Evolutionary conservation across 2,329 filamentous ascomycete species (phyloP).

Genomic region (Nemania abortiva): DNA sequence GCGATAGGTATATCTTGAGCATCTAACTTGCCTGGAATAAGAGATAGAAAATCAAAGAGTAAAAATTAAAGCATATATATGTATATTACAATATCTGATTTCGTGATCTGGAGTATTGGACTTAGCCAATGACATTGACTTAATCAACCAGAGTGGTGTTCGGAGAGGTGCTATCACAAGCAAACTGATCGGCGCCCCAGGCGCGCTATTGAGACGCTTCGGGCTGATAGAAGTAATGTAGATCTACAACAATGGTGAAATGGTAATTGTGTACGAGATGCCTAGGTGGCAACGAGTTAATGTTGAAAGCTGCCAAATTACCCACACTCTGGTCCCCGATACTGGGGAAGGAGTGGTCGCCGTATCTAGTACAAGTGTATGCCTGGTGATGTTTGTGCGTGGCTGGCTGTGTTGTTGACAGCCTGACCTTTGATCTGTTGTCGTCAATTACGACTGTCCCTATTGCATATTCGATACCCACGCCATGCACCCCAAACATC

Average conservation of each 20-base stretch:
- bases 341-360: conserved; percentile 34
- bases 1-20: too few relatives aligned
- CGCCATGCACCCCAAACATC: conserved; percentile 24
- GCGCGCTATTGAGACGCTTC: too few relatives aligned
- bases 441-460: conserved; percentile 39
- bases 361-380: conserved; percentile 49
- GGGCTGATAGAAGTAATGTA: background rate
- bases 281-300: conserved; percentile 18
- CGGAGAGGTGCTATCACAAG: too few relatives aligned
- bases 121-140: too few relatives aligned
- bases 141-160: too few relatives aligned
- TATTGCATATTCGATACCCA: conserved; percentile 28
- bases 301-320: conserved; percentile 32
- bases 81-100: too few relatives aligned
- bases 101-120: too few relatives aligned
- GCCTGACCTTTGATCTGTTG: conserved; percentile 31
- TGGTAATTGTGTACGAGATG: background rate
- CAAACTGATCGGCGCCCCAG: too few relatives aligned
- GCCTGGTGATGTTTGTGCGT: conserved; percentile 41
- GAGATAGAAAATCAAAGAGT: too few relatives aligned
- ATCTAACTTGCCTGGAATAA: too few relatives aligned
- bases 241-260: background rate
- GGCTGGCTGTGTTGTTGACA: conserved; percentile 32
- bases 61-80: too few relatives aligned
- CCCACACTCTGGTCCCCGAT: conserved; percentile 20